Conservation (phyloP, 768 basidiomycete genomes). For the Xerocomus spinulosus region DNA sequence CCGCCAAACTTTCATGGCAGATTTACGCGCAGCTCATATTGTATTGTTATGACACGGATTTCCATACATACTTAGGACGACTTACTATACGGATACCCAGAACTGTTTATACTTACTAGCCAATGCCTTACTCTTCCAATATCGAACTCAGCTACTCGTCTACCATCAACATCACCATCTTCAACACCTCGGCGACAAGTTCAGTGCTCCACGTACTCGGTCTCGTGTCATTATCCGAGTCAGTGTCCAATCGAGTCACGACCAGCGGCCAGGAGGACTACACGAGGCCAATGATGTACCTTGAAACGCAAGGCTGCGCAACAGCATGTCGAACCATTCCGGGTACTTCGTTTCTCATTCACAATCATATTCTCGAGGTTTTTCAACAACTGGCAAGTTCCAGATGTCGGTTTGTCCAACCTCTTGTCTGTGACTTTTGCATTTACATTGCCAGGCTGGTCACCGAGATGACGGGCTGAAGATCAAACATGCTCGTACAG, state of each 20-base stretch:
- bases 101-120: slow-evolving; percentile 19
- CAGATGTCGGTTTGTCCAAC: background rate
- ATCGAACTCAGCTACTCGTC: too few species aligned
- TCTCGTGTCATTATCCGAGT: background rate
- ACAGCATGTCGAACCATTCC: slow-evolving; percentile 5
- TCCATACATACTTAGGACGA: slow-evolving; percentile 8
- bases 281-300: slow-evolving; percentile 18
- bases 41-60: slow-evolving; percentile 7
- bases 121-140: slow-evolving; percentile 3
- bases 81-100: slow-evolving; percentile 21
- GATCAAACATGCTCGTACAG: slow-evolving; percentile 5
- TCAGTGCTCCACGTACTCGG: background rate
- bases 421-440: too few species aligned
- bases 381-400: background rate
- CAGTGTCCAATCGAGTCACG: slow-evolving; percentile 4
- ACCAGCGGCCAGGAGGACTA: slow-evolving; percentile 18
- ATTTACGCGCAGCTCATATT: slow-evolving; percentile 1
- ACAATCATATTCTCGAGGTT: background rate
- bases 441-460: too few species aligned
- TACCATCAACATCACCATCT: too few species aligned
- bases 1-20: background rate
- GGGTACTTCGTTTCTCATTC: slow-evolving; percentile 9
- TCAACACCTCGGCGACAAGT: background rate
- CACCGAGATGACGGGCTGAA: too few species aligned
- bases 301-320: slow-evolving; percentile 11